These are phyloP conservation scores for Tephrocybe rancida DNA, from an alignment of 768 basidiomycete species.

Conservation along the genomic window DNA sequence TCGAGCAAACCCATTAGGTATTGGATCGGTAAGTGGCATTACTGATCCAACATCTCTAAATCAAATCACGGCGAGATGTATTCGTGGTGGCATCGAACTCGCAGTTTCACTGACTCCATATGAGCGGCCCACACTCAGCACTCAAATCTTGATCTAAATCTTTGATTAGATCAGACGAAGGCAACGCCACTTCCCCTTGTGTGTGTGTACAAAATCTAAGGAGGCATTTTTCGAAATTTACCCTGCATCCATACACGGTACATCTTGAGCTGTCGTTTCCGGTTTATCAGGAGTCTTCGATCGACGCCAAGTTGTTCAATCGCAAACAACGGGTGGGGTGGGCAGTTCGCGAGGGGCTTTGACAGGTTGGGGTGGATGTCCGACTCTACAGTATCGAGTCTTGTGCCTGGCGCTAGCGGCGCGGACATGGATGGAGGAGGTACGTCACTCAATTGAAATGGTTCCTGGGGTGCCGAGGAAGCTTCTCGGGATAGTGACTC, in stretches of 20 bases:
- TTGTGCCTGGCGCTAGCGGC: neutral
- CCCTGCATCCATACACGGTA: slow-evolving; percentile 96
- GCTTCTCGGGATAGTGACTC: slow-evolving; percentile 4
- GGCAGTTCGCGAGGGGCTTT: slow-evolving; percentile 28
- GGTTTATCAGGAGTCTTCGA: slow-evolving; percentile 86
- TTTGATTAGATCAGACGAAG: too few species aligned
- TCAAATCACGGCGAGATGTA: too few species aligned
- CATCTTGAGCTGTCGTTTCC: slow-evolving; percentile 96
- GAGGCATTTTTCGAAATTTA: slow-evolving; percentile 61
- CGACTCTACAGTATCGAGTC: neutral
- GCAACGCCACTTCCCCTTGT: too few species aligned
- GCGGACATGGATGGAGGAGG: neutral
- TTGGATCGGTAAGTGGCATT: too few species aligned
- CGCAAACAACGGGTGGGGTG: slow-evolving; percentile 68
- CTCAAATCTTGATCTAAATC: too few species aligned
- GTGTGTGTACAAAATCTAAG: too few species aligned
- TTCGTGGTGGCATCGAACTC: too few species aligned
- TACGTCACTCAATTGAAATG: neutral
- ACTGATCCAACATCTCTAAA: too few species aligned
- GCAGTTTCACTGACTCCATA: too few species aligned
- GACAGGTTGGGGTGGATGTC: slow-evolving; percentile 45
- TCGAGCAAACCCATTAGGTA: too few species aligned
- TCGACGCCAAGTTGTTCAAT: slow-evolving; percentile 89
- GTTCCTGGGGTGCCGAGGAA: slow-evolving; percentile 3
- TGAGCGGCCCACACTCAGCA: too few species aligned